Conservation (phyloP, 306 rosid genomes). For the Castanea crenata region DNA sequence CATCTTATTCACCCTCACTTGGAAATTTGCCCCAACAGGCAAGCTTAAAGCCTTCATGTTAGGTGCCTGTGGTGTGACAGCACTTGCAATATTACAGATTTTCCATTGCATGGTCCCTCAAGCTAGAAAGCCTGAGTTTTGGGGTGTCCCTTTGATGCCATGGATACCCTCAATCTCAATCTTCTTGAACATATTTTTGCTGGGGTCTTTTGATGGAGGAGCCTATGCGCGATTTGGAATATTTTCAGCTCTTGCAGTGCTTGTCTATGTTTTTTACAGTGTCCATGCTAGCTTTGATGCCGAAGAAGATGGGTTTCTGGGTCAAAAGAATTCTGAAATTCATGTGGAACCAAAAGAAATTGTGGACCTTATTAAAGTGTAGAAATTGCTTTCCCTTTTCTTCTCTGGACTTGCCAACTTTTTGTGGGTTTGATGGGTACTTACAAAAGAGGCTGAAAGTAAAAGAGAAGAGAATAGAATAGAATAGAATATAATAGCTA, state of each 20-base stretch:
- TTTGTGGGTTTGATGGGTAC: slow-evolving; percentile 27
- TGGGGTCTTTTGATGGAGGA: slow-evolving; percentile 70
- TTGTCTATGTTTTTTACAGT: slow-evolving; percentile 76
- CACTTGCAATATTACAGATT: slow-evolving; percentile 45
- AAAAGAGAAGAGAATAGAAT: slow-evolving; percentile 14
- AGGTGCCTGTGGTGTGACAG: slow-evolving; percentile 42
- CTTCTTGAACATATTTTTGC: slow-evolving; percentile 68
- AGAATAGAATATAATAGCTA: slow-evolving; percentile 7
- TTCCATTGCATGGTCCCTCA: slow-evolving; percentile 79
- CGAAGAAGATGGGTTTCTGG: slow-evolving; percentile 46
- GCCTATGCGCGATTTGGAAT: slow-evolving; percentile 76
- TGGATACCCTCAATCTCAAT: slow-evolving; percentile 87
- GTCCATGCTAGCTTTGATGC: slow-evolving; percentile 94
- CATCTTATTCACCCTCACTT: slow-evolving; percentile 60
- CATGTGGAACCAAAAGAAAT: slow-evolving; percentile 38
- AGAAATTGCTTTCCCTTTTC: slow-evolving; percentile 16
- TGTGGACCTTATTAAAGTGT: slow-evolving; percentile 46
- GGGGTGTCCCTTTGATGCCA: slow-evolving; percentile 99
- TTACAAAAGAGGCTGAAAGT: slow-evolving; percentile 16
- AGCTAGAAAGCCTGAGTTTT: slow-evolving; percentile 72
- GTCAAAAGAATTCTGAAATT: slow-evolving; percentile 50
- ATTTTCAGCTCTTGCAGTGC: slow-evolving; percentile 55
- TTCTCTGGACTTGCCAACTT: slow-evolving; percentile 17
- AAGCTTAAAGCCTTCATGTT: slow-evolving; percentile 54
- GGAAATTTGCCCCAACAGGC: slow-evolving; percentile 64